These are phyloP conservation scores for Colletotrichum liaoningense DNA, from an alignment of 2,329 filamentous ascomycete species.

Conservation along the genomic window DNA sequence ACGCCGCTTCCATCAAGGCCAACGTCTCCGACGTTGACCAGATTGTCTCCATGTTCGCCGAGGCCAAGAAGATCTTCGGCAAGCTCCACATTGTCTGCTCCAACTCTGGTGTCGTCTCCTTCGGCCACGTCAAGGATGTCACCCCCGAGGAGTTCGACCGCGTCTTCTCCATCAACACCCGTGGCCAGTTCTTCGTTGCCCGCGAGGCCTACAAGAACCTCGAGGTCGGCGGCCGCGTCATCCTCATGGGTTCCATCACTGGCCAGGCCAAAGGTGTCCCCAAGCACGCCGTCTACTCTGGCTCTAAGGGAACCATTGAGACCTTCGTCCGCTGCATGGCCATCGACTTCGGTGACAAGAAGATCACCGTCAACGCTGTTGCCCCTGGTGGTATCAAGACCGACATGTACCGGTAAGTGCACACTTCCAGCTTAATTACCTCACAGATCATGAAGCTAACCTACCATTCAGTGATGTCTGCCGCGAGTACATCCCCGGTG, in stretches of 20 bases:
- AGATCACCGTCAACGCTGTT: conserved; percentile 75
- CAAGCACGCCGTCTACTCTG: conserved; percentile 80
- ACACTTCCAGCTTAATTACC: not conserved
- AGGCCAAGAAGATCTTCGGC: conserved; percentile 73
- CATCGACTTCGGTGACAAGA: conserved; percentile 74
- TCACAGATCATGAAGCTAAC: not conserved
- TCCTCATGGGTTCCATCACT: conserved; percentile 80
- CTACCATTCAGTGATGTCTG: conserved; percentile 65
- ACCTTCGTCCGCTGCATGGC: conserved; percentile 82
- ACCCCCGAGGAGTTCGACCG: conserved; percentile 78
- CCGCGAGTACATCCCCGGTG: conserved; percentile 71
- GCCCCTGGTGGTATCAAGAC: conserved; percentile 76
- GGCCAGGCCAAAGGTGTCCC: conserved; percentile 75
- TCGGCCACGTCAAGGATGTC: conserved; percentile 76
- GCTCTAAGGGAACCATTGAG: conserved; percentile 81
- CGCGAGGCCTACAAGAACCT: conserved; percentile 78
- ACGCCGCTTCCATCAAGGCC: conserved; percentile 74
- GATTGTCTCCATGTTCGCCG: conserved; percentile 71
- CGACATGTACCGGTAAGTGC: conserved; percentile 26
- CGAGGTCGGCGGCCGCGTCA: conserved; percentile 74
- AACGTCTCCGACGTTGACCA: conserved; percentile 74
- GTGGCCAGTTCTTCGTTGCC: conserved; percentile 79
- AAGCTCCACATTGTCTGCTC: conserved; percentile 77
- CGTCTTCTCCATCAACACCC: conserved; percentile 75
- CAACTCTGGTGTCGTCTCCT: conserved; percentile 76